phyloP scores from a whole-genome alignment of 768 basidiomycete genomes.

The Suillus luteus region DNA sequence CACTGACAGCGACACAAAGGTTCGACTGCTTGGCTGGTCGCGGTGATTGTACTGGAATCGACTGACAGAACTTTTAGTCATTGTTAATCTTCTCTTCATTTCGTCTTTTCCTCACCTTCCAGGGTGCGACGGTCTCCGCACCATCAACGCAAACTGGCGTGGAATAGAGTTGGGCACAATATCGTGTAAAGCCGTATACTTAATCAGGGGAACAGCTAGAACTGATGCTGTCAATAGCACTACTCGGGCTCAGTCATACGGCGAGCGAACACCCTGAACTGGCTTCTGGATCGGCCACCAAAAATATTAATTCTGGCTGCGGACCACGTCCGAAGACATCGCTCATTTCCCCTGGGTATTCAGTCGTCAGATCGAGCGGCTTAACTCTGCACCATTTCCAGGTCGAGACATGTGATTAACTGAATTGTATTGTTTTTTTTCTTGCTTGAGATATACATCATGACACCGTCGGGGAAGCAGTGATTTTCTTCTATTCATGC shows the following conservation, averaged over 20 bases:
- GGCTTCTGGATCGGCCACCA: not conserved
- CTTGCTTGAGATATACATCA: not conserved
- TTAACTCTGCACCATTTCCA: not conserved
- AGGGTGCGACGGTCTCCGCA: not conserved
- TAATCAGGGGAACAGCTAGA: not conserved
- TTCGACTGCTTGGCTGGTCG: not conserved
- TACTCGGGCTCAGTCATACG: not conserved
- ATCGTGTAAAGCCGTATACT: not conserved
- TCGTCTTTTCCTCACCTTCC: slow-evolving; percentile 1
- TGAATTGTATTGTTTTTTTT: not conserved
- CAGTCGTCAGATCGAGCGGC: not conserved
- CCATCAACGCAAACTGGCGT: not conserved
- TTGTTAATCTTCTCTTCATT: not conserved
- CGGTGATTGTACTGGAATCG: not conserved
- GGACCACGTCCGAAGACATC: not conserved
- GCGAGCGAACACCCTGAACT: not conserved
- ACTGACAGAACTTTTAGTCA: not conserved
- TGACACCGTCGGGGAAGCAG: not conserved
- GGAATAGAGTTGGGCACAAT: not conserved
- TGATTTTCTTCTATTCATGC: not conserved
- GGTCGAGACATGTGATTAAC: not conserved
- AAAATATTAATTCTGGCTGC: not conserved
- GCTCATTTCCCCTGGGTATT: not conserved
- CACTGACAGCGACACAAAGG: not conserved
- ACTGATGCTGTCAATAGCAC: not conserved